A percentile compares a stretch with the other conserved stretches of the same genome.
Conservation (phyloP, 2,329 filamentous ascomycete genomes). For the Phyllosticta capitalensis region DNA sequence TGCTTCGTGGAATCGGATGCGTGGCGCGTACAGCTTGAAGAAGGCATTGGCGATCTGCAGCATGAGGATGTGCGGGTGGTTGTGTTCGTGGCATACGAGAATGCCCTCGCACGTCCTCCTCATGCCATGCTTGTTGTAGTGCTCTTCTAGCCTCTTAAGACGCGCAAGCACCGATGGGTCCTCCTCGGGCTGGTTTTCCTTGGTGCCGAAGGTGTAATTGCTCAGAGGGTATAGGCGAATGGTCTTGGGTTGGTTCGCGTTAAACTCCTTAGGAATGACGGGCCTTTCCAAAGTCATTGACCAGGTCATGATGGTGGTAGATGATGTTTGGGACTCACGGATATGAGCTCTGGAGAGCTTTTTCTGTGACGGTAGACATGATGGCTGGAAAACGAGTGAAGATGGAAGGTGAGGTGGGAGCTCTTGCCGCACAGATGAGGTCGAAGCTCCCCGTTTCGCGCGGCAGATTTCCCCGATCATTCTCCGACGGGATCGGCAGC, state of each 20-base stretch:
- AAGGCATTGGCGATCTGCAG: slow-evolving; percentile 98
- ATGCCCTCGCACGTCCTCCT: slow-evolving; percentile 94
- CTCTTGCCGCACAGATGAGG: neutral
- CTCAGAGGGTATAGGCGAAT: slow-evolving; percentile 90
- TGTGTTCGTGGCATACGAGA: slow-evolving; percentile 96
- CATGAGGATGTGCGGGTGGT: slow-evolving; percentile 98
- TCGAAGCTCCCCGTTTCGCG: neutral
- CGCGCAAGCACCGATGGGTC: slow-evolving; percentile 91
- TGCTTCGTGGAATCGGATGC: neutral
- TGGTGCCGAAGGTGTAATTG: slow-evolving; percentile 98
- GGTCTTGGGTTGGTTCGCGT: slow-evolving; percentile 77
- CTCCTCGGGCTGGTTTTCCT: slow-evolving; percentile 96
- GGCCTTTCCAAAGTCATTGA: slow-evolving; percentile 41
- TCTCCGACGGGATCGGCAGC: neutral
- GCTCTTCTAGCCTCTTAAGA: slow-evolving; percentile 88
- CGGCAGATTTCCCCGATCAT: neutral
- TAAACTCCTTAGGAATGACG: slow-evolving; percentile 72
- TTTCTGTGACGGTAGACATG: slow-evolving; percentile 80
- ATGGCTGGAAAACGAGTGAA: neutral
- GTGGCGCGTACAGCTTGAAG: slow-evolving; percentile 67
- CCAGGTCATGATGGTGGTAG: neutral
- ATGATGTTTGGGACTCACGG: slow-evolving; percentile 38
- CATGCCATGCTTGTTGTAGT: slow-evolving; percentile 90
- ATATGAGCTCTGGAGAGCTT: slow-evolving; percentile 65
- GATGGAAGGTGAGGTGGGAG: neutral